A percentile compares a stretch with the other conserved stretches of the same genome.
These are phyloP conservation scores for Magnaporthiopsis incrustans DNA, from an alignment of 2,329 filamentous ascomycete species.

Conservation along the genomic window DNA sequence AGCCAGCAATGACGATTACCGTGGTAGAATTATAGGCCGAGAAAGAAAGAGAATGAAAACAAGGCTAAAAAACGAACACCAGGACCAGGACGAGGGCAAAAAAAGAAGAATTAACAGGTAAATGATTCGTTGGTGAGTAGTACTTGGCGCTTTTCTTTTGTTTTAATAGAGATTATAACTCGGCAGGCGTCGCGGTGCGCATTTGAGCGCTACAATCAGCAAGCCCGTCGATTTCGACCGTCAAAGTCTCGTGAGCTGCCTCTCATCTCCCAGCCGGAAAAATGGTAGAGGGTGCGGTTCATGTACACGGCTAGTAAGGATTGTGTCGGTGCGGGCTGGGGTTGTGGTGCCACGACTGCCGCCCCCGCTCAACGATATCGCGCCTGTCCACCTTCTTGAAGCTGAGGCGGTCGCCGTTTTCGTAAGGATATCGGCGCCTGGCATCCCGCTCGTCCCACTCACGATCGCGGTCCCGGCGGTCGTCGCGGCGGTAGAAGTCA, in stretches of 20 bases:
- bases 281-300: neutral
- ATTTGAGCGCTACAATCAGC: neutral
- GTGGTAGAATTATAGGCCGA: neutral
- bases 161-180: neutral
- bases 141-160: neutral
- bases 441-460: conserved; percentile 10
- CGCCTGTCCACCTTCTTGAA: conserved; percentile 15
- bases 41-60: neutral
- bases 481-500: conserved; percentile 16
- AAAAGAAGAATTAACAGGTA: neutral
- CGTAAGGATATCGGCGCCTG: conserved; percentile 7
- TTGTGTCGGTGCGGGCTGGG: conserved; percentile 6
- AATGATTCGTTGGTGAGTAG: neutral
- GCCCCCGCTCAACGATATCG: conserved; percentile 10
- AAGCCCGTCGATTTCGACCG: neutral
- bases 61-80: neutral
- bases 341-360: conserved; percentile 14
- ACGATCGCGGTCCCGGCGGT: conserved; percentile 12
- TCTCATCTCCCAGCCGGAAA: neutral
- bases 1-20: neutral
- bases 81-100: neutral
- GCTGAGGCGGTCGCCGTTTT: conserved; percentile 17
- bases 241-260: neutral
- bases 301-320: neutral
- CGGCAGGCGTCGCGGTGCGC: too few relatives aligned